These are phyloP conservation scores for Pythium folliculosum DNA, from an alignment of 352 stramenopile species.

Conservation along the genomic window DNA sequence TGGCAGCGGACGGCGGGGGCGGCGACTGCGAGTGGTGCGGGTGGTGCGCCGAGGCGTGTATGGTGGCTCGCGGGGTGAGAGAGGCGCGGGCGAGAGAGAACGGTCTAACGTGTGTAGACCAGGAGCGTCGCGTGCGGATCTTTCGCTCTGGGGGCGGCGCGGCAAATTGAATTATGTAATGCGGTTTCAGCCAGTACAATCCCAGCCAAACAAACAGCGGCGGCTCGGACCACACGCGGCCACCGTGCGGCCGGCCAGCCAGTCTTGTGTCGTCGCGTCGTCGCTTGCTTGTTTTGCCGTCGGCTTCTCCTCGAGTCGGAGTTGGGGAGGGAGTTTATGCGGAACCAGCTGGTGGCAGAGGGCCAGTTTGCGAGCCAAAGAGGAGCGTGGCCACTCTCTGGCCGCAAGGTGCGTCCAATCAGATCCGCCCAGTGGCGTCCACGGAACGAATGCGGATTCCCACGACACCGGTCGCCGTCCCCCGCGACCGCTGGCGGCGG, in stretches of 20 bases:
- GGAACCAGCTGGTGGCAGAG: slow-evolving; percentile 27
- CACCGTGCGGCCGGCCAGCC: too few species aligned
- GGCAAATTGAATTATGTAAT: slow-evolving; percentile 82
- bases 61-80: slow-evolving; percentile 16
- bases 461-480: too few species aligned
- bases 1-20: slow-evolving; percentile 9
- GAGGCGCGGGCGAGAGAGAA: not conserved
- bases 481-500: not conserved
- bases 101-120: not conserved
- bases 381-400: slow-evolving; percentile 8
- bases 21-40: not conserved
- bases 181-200: slow-evolving; percentile 18
- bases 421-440: not conserved
- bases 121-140: slow-evolving; percentile 15
- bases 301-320: slow-evolving; percentile 26
- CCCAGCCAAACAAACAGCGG: not conserved
- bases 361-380: slow-evolving; percentile 15
- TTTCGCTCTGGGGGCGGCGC: slow-evolving; percentile 15
- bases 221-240: too few species aligned
- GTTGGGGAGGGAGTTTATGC: slow-evolving; percentile 1
- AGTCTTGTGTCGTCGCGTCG: slow-evolving; percentile 21
- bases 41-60: slow-evolving; percentile 12
- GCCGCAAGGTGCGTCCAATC: slow-evolving; percentile 4
- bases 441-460: not conserved
- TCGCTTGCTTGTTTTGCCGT: slow-evolving; percentile 24